Evolutionary conservation across 1,139 yeast genomes (phyloP), one percentile per base, ranked within the genome.

Genomic region (Pichia sp.): DNA sequence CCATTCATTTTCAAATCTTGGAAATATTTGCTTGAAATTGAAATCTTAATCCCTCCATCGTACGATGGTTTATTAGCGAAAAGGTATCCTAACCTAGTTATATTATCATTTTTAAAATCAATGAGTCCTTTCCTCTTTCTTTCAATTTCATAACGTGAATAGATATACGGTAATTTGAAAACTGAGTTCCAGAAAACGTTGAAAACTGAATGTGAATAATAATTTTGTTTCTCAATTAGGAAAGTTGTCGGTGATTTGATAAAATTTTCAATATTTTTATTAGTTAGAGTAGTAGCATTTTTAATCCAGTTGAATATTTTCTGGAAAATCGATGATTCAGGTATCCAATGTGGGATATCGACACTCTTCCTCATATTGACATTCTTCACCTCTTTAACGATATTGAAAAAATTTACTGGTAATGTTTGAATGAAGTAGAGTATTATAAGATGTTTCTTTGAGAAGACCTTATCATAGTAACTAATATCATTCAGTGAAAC

Each of bases 21-120:
- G n/a, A n/a, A n/a, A n/a, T n/a, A n/a, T n/a, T n/a, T n/a, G n/a
- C n/a, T n/a, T n/a, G 39, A 26, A 5, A 30, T 20, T 5, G 38
- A 32, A 8, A 30, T 15, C 7, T 30, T 30, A 7, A 14, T 17
- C 4, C 18, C 17, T 18, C 18, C 28, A n/a, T 46, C 38, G 34
- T 48, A 40, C 4, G 39, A 36, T 3, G 71, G 69, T 7, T 63
- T 34, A 14, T 58, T 59, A 4, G 50, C 47, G 3, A 67, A 48
- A 23, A 68, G 41, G 9, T 52, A 51, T 0, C 72, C 72, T n/a
- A 69, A 43, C 28, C 53, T 55, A 25, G 52, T 49, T 1, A 68
- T 62, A 44, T 63, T 63, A 7, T 41, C 37, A 2, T 47, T 45
- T 35, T 61, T 59, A 11, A 61, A 43, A 1, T 45, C 14, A 4